These are phyloP conservation scores for Talaromyces nanjingensis DNA, from an alignment of 495 filamentous ascomycete genomes.

Conservation along the genomic window DNA sequence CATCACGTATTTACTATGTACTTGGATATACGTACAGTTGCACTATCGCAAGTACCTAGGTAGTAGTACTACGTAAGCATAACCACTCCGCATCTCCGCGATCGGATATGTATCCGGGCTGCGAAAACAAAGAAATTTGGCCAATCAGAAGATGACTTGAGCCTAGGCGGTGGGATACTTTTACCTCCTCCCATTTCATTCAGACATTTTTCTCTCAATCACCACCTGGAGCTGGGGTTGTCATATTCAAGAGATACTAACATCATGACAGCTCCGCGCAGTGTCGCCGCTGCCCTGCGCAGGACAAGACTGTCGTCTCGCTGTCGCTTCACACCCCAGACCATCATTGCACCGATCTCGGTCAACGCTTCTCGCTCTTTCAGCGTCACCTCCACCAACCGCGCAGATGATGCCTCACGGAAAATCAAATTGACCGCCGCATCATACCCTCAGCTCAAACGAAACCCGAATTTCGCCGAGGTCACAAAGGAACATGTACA, in stretches of 20 bases:
- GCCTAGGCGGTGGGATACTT: neutral
- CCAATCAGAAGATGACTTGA: no score
- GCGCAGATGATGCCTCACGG: slow-evolving; percentile 30
- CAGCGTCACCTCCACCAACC: slow-evolving; percentile 22
- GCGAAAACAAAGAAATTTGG: neutral
- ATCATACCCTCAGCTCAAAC: slow-evolving; percentile 74
- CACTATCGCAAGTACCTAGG: no score
- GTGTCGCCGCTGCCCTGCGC: slow-evolving; percentile 31
- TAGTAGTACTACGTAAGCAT: no score
- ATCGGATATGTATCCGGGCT: neutral
- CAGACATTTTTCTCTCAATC: neutral
- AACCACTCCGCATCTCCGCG: no score
- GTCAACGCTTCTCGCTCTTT: slow-evolving; percentile 16
- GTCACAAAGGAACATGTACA: slow-evolving; percentile 70
- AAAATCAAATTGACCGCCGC: slow-evolving; percentile 72
- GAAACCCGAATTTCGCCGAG: slow-evolving; percentile 63
- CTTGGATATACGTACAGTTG: no score
- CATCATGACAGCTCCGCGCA: slow-evolving; percentile 33
- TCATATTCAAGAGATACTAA: neutral
- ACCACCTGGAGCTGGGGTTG: neutral
- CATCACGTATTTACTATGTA: no score
- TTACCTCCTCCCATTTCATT: neutral
- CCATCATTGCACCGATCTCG: slow-evolving; percentile 1
- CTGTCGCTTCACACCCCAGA: slow-evolving; percentile 15
- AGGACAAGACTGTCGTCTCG: slow-evolving; percentile 31